Base-by-base conservation (phyloP, 2,329 filamentous ascomycete genomes). In the Diplodia intermedia region DNA sequence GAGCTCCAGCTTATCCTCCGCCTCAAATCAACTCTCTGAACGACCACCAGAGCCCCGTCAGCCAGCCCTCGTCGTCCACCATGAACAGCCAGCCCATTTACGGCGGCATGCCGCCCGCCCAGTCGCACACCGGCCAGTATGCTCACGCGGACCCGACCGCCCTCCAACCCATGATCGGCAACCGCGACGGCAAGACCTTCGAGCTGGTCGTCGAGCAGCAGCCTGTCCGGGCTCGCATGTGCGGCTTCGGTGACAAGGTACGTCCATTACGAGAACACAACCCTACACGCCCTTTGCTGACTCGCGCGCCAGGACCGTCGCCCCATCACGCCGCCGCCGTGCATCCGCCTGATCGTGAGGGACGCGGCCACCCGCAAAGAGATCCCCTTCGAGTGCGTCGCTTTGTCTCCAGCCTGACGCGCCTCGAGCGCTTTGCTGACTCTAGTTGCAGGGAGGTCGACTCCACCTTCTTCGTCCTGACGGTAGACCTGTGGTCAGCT, bases 231-330 rank as follows among this genome's bases (percentile, higher is more conserved):
- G 95, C 95, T 72, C 91, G 95, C 70, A 98, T 98, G 95, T 99
- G 95, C 82, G 95, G 95, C 8, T 99, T 98, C 82, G 95, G 95
- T 70, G 95, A 99, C 83, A 99, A 98, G 86, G 92, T 95, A 81
- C 43, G 43, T 15, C 49, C 20, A 54, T 9, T 38, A 56, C 54
- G 29, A 63, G 40, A n/a, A 38, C 18, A 31, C 57, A 18, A 14
- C 29, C 20, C 31, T 36, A n/a, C 23, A 11, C 20, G 6, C 15
- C 26, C 31, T 14, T 11, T 36, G 36, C 56, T 68, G 56, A 65
- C 43, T 29, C 57, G 36, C 53, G 47, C 20, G 31, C 50, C 75
- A 97, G 91, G 95, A 99, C 79, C 91, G 95, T 71, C 88, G 95
- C 71, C 95, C 95, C 31, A 97, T 99, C 73, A 98, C 95, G 33